Conservation (phyloP, 352 stramenopile genomes). For the Pythium myriotylum region DNA sequence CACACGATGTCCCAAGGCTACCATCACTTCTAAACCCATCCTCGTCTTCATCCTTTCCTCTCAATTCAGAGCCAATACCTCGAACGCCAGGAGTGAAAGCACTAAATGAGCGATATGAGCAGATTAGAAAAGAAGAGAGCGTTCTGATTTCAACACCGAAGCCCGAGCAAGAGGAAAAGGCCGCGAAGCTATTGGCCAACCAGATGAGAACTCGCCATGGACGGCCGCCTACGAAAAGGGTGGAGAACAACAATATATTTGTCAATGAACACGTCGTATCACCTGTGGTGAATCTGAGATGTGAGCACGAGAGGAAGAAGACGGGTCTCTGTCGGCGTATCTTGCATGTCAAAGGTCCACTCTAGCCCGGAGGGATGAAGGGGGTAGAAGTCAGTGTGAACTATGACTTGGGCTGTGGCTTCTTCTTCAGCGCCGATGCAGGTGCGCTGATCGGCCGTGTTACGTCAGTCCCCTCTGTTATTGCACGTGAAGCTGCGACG, state of each 20-base stretch:
- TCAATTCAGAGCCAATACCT: background rate
- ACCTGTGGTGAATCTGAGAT: conserved; percentile 19
- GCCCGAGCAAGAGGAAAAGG: conserved; percentile 3
- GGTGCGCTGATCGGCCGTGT: conserved; percentile 58
- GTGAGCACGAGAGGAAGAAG: conserved; percentile 47
- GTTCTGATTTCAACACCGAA: conserved; percentile 30
- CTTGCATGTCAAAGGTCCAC: conserved; percentile 33
- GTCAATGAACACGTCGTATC: conserved; percentile 39
- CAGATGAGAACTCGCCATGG: conserved; percentile 44
- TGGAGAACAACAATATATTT: conserved; percentile 40
- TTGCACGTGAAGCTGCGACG: conserved; percentile 42
- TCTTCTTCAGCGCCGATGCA: conserved; percentile 49
- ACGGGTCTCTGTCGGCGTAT: conserved; percentile 39
- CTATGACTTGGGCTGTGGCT: conserved; percentile 23
- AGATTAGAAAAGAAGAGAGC: conserved; percentile 39
- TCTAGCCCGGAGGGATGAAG: no score
- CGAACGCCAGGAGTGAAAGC: background rate
- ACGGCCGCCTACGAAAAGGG: conserved; percentile 34
- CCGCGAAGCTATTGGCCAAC: conserved; percentile 12
- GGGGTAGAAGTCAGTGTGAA: no score
- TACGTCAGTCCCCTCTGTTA: conserved; percentile 4
- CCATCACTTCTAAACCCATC: conserved; percentile 7
- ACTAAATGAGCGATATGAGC: conserved; percentile 4
- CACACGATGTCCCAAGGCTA: background rate
- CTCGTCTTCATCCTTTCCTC: background rate